Evolutionary conservation across 371 early-diverging fungal species (phyloP).

Genomic region (Lichtheimia corymbifera): DNA sequence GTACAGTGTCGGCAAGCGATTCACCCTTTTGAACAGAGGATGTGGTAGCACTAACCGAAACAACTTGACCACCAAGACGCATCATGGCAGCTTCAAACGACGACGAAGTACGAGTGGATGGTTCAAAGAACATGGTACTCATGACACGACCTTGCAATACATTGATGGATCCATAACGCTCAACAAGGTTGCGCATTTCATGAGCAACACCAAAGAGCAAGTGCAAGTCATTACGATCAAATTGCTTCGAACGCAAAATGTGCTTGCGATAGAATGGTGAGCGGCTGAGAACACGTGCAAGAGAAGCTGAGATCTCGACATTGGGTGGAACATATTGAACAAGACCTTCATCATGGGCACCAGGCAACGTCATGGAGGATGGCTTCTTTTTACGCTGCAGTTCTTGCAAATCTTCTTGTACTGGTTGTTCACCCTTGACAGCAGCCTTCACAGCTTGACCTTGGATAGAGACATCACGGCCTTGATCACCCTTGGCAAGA

Average conservation of each 20-base stretch:
- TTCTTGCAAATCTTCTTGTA: slow-evolving; percentile 18
- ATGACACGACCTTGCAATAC: slow-evolving; percentile 89
- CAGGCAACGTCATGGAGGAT: slow-evolving; percentile 13
- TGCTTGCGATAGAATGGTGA: slow-evolving; percentile 94
- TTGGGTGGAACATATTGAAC: slow-evolving; percentile 34
- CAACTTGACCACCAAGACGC: slow-evolving; percentile 91
- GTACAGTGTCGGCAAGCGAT: slow-evolving; percentile 91
- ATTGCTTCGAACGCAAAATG: slow-evolving; percentile 87
- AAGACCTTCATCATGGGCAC: slow-evolving; percentile 36
- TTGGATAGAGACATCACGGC: slow-evolving; percentile 57
- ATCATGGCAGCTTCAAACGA: slow-evolving; percentile 96
- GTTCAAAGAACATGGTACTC: slow-evolving; percentile 95
- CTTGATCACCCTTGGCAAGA: slow-evolving; percentile 40
- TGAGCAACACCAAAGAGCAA: slow-evolving; percentile 94
- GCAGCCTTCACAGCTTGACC: slow-evolving; percentile 37
- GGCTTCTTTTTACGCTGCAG: neutral
- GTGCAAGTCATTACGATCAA: slow-evolving; percentile 90
- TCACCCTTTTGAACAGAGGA: slow-evolving; percentile 96
- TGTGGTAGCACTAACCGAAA: slow-evolving; percentile 78
- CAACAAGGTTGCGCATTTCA: slow-evolving; percentile 93
- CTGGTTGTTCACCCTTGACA: slow-evolving; percentile 11
- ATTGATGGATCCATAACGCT: slow-evolving; percentile 83
- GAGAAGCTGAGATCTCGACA: slow-evolving; percentile 64
- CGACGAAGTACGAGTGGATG: slow-evolving; percentile 91
- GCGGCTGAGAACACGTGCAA: slow-evolving; percentile 64